Evolutionary conservation across 495 filamentous ascomycete species (phyloP).

Genomic region (Talaromyces trachyspermus): DNA sequence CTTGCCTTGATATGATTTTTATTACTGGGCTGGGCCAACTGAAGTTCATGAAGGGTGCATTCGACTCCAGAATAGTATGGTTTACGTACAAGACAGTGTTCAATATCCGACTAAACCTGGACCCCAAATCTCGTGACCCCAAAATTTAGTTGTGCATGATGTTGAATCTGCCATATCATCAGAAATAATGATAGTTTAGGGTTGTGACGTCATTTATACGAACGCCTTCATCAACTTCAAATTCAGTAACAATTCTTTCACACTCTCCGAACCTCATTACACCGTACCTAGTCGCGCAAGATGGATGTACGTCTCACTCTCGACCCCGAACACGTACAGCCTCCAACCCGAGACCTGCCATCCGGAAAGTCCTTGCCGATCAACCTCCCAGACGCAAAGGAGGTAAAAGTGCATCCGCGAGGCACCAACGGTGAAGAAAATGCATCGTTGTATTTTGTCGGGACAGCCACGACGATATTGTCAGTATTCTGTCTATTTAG

Average conservation of each 20-base stretch:
- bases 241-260: neutral
- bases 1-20: no score
- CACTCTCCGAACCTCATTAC: neutral
- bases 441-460: constrained; percentile 50
- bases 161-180: no score
- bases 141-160: no score
- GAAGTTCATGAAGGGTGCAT: no score
- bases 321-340: constrained; percentile 8
- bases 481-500: constrained; percentile 11
- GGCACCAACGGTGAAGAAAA: constrained; percentile 29
- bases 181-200: neutral
- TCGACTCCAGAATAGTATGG: no score
- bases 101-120: no score
- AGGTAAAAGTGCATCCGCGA: constrained; percentile 34
- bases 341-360: constrained; percentile 20
- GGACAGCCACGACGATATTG: constrained; percentile 61
- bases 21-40: no score
- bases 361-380: constrained; percentile 3
- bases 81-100: no score
- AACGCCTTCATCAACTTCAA: neutral
- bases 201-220: neutral
- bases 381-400: constrained; percentile 29
- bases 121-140: no score
- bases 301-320: constrained; percentile 17
- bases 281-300: neutral